These are phyloP conservation scores for Xylaria sp. DNA, from an alignment of 2,329 filamentous ascomycete species.

Conservation along the genomic window DNA sequence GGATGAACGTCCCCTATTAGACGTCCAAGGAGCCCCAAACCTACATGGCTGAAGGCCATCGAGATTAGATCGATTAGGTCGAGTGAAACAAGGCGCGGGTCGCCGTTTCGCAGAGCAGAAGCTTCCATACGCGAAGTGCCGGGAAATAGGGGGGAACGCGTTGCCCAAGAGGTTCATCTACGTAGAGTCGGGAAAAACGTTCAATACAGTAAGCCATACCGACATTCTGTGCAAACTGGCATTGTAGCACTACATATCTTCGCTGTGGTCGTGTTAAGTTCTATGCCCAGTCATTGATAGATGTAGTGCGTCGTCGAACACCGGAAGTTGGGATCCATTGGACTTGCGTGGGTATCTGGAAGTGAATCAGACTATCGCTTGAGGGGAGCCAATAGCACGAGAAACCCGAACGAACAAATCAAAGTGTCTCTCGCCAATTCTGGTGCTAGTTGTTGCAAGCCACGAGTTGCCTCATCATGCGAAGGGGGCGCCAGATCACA, in stretches of 20 bases:
- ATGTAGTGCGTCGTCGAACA: conserved; percentile 25
- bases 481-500: conserved; percentile 24
- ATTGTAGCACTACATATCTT: conserved; percentile 29
- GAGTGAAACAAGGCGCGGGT: neutral
- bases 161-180: conserved; percentile 2
- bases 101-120: neutral
- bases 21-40: conserved; percentile 5
- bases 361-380: conserved; percentile 8
- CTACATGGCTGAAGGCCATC: neutral
- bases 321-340: conserved; percentile 20
- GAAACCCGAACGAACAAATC: neutral
- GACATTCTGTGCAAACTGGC: conserved; percentile 22
- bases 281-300: conserved; percentile 24
- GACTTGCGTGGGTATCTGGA: conserved; percentile 24
- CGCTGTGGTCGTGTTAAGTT: conserved; percentile 22
- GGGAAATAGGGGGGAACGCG: neutral
- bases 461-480: conserved; percentile 26
- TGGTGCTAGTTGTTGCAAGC: conserved; percentile 19
- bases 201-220: conserved; percentile 17
- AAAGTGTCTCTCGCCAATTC: conserved; percentile 3
- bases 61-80: neutral
- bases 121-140: neutral
- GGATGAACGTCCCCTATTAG: conserved; percentile 19
- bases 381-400: conserved; percentile 14
- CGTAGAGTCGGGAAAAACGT: conserved; percentile 15